These are phyloP conservation scores for Pterocarpus macrocarpus DNA, from an alignment of 306 rosid species.

Conservation along the genomic window DNA sequence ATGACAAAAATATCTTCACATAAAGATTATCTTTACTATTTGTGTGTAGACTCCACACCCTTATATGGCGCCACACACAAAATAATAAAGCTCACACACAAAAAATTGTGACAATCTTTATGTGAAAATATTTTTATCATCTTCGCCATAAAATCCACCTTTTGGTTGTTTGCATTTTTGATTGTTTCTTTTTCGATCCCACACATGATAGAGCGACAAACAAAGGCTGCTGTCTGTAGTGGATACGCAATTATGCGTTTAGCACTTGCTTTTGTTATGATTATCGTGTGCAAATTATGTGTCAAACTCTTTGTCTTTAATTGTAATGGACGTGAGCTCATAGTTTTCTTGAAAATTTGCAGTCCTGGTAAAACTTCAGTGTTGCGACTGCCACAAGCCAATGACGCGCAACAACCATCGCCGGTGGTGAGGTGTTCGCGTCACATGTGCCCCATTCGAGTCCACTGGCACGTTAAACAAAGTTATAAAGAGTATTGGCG, in stretches of 20 bases:
- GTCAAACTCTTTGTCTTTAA: not conserved
- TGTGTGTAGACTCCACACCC: too few species aligned
- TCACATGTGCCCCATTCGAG: constrained; percentile 85
- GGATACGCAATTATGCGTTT: too few species aligned
- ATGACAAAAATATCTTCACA: too few species aligned
- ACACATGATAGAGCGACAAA: too few species aligned
- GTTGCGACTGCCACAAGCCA: constrained; percentile 57
- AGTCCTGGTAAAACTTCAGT: constrained; percentile 57
- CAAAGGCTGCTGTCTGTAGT: too few species aligned
- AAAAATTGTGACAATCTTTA: too few species aligned
- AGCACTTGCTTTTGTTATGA: too few species aligned
- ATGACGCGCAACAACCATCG: not conserved
- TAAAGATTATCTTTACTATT: too few species aligned
- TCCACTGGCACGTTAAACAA: constrained; percentile 89
- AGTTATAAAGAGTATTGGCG: constrained; percentile 83
- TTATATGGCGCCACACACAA: too few species aligned
- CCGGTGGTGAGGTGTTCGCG: constrained; percentile 67
- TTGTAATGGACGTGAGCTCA: not conserved
- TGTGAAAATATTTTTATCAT: too few species aligned
- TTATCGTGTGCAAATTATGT: not conserved
- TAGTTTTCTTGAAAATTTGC: constrained; percentile 26
- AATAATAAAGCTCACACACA: too few species aligned
- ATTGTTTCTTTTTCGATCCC: not conserved
- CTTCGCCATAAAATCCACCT: not conserved
- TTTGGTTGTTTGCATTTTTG: not conserved